A percentile compares a stretch with the other conserved stretches of the same genome.
Conservation (phyloP, 805 yeast species). For the Candida vartiovaarae region DNA sequence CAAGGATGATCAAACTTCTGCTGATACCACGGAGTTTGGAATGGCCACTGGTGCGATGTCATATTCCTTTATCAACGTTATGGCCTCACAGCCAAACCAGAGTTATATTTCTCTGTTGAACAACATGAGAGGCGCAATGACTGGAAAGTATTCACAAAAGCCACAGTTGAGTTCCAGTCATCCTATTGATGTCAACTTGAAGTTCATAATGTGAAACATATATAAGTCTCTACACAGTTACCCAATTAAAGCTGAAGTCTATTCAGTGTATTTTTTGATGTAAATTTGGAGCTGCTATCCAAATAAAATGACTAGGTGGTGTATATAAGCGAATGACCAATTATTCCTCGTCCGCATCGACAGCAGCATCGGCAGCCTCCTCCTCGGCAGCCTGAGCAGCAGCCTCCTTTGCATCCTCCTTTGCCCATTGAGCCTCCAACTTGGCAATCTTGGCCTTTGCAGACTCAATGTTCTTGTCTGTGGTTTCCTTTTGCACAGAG, state of each 20-base stretch:
- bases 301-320: too few species aligned
- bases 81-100: slow-evolving; percentile 48
- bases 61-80: slow-evolving; percentile 56
- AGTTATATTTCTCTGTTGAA: slow-evolving; percentile 54
- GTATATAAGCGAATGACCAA: too few species aligned
- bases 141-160: slow-evolving; percentile 57
- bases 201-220: slow-evolving; percentile 26
- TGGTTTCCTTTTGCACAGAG: slow-evolving; percentile 72
- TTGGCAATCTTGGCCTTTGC: slow-evolving; percentile 75
- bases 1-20: slow-evolving; percentile 51
- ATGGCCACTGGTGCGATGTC: slow-evolving; percentile 72
- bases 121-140: slow-evolving; percentile 51
- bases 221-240: background rate
- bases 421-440: slow-evolving; percentile 47
- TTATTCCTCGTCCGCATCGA: slow-evolving; percentile 12
- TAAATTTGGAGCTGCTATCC: too few species aligned
- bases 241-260: too few species aligned
- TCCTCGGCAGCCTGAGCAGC: slow-evolving; percentile 11
- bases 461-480: slow-evolving; percentile 64
- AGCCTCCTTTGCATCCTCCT: slow-evolving; percentile 35
- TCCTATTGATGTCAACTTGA: slow-evolving; percentile 49
- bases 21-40: slow-evolving; percentile 61
- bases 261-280: too few species aligned
- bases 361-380: slow-evolving; percentile 8
- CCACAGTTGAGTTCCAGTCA: slow-evolving; percentile 68